Evolutionary conservation across 805 yeast species (phyloP), one percentile per base, ranked within the genome.

Genomic region (Hanseniaspora valbyensis): DNA sequence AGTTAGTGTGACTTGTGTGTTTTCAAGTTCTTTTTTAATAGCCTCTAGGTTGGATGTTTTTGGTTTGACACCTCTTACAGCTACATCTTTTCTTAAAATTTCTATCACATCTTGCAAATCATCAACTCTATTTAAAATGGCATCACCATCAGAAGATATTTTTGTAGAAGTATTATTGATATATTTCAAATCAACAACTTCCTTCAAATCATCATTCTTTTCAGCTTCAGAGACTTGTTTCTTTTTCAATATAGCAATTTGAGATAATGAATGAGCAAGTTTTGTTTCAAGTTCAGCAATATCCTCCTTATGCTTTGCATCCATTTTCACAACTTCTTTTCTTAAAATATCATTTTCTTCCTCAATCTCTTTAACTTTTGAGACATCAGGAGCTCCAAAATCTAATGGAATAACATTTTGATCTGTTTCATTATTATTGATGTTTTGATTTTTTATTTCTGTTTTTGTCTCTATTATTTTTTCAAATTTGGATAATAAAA

Each of bases 31-130:
- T 56, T 77, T 77, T 7, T 72, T 60, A 1, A 90, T 82, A 19
- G 72, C 67, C 19, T 74, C 78, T 24, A 92, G 65, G 58, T 89
- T 95, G 55, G 82, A 78, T 48, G 74, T 78, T 0, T 87, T 68
- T 14, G 95, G 88, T 33, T 87, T 75, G 0, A 88, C 88, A 19
- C 96, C 95, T 55, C 96, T 75, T 54, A 80, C 82, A 0, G 95
- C 95, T 13, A 92, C 95, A 66, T 89, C 97, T 57, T 86, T 80
- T 50, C 96, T 72, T 50, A 90, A 68, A 0, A 85, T 85, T 60
- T 92, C 99, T 62, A 92, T 84, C 9, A 84, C 66, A 65, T 92
- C 99, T 61, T 89, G 96, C 18, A 92, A 68, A 56, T 87, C 96
- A 62, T 92, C 98, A 4, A 90, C 90, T 55, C 74, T 76, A 0